A percentile compares a stretch with the other conserved stretches of the same genome.
These are phyloP conservation scores for Parastagonospora nodorum DNA, from an alignment of 2,329 filamentous ascomycete genomes.

Conservation along the genomic window DNA sequence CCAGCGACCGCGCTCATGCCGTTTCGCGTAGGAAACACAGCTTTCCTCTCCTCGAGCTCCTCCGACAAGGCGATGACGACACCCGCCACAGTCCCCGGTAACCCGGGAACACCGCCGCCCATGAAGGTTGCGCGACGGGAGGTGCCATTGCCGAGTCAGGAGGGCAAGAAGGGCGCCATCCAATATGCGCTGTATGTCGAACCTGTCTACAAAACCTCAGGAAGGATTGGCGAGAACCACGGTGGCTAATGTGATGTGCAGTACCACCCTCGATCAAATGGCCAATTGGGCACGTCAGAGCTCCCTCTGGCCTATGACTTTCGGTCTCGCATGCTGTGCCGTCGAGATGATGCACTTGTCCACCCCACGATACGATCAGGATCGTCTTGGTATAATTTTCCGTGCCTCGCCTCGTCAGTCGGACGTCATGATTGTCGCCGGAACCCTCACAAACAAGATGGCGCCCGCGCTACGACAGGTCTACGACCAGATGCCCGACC, in stretches of 20 bases:
- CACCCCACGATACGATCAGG: slow-evolving; percentile 89
- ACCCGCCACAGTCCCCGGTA: slow-evolving; percentile 58
- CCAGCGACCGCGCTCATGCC: slow-evolving; percentile 67
- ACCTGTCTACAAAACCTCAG: neutral
- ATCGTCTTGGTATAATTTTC: slow-evolving; percentile 90
- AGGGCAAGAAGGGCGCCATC: slow-evolving; percentile 76
- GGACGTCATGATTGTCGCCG: slow-evolving; percentile 93
- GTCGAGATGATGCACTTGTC: slow-evolving; percentile 95
- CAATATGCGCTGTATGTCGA: slow-evolving; percentile 82
- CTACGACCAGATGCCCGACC: slow-evolving; percentile 95
- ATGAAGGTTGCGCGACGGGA: slow-evolving; percentile 66
- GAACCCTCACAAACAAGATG: slow-evolving; percentile 96
- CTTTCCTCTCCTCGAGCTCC: slow-evolving; percentile 68
- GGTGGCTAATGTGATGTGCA: slow-evolving; percentile 44
- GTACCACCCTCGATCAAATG: slow-evolving; percentile 80
- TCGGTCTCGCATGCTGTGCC: slow-evolving; percentile 87
- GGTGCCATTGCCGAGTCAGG: slow-evolving; percentile 78
- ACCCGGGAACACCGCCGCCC: slow-evolving; percentile 56
- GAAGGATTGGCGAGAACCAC: neutral
- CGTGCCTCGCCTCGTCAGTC: slow-evolving; percentile 86
- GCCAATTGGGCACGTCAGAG: slow-evolving; percentile 86
- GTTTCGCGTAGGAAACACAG: slow-evolving; percentile 64
- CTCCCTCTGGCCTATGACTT: slow-evolving; percentile 91
- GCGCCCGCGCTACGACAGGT: slow-evolving; percentile 86
- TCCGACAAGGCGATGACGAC: slow-evolving; percentile 66